A percentile compares a stretch with the other conserved stretches of the same genome.
Evolutionary conservation across 768 basidiomycete genomes (phyloP).

Genomic region (Tricholomella constricta): DNA sequence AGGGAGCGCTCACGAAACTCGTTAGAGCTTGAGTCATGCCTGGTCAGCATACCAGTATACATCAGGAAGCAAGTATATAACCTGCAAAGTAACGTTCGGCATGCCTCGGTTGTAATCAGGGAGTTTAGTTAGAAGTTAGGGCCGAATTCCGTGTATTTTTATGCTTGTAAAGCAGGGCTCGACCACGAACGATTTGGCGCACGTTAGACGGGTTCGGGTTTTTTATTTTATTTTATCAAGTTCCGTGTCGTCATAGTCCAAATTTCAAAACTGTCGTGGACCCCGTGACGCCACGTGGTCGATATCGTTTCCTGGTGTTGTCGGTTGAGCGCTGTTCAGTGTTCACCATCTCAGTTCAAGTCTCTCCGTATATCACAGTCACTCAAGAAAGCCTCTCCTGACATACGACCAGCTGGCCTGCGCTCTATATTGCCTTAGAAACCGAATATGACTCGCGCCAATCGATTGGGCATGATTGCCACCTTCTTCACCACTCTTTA

Average conservation of each 20-base stretch:
- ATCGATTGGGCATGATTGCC: conserved; percentile 50
- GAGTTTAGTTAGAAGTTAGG: too few species aligned
- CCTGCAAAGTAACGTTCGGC: too few species aligned
- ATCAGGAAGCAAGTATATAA: too few species aligned
- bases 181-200: too few species aligned
- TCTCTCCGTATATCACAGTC: neutral
- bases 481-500: conserved; percentile 49
- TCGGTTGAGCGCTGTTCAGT: neutral
- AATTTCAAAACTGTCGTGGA: neutral
- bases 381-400: too few species aligned
- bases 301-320: neutral
- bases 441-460: conserved; percentile 59
- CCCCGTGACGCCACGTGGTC: neutral
- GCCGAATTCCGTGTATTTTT: neutral
- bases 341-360: neutral
- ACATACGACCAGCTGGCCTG: neutral
- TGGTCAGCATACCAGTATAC: neutral
- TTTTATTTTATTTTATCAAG: too few species aligned
- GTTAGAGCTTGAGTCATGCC: conserved; percentile 27
- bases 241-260: too few species aligned
- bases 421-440: neutral
- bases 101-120: too few species aligned
- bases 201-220: too few species aligned
- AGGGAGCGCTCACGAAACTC: conserved; percentile 30
- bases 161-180: too few species aligned